Conservation (phyloP, 108 stramenopile species). For the Parietichytrium sp. region DNA sequence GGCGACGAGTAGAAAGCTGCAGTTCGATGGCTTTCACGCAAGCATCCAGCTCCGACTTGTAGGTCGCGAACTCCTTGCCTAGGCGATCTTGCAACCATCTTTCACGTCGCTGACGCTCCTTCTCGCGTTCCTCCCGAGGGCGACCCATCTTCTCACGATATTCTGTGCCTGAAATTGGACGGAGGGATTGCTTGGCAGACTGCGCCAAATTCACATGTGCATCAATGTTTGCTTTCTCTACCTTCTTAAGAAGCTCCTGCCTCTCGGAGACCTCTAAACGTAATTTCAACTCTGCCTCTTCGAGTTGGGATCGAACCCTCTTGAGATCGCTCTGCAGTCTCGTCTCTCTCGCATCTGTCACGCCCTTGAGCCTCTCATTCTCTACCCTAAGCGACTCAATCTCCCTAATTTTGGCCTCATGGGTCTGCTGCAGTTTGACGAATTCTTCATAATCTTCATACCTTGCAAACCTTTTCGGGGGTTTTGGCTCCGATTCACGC, state of each 20-base stretch:
- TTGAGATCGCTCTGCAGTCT: neutral
- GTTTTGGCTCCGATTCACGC: neutral
- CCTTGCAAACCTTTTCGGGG: neutral
- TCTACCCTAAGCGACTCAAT: neutral
- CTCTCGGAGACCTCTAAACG: neutral
- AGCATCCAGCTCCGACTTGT: neutral
- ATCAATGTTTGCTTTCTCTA: neutral
- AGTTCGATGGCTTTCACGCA: neutral
- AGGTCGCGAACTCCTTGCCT: neutral
- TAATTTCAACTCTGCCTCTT: neutral
- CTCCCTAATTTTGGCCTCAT: neutral
- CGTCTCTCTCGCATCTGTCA: conserved; percentile 1
- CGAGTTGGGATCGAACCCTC: neutral
- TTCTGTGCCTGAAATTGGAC: neutral
- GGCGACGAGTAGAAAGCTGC: neutral
- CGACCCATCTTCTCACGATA: neutral
- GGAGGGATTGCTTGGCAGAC: neutral
- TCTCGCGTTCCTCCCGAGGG: neutral
- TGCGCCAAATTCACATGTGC: neutral
- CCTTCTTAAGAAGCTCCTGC: neutral
- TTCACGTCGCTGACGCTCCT: conserved; percentile 1
- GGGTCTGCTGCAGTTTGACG: neutral
- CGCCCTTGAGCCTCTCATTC: neutral
- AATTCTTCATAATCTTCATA: neutral
- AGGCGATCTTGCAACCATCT: neutral